These are phyloP conservation scores for Naegleria lovaniensis DNA, from an alignment of 208 protist genomes.

Conservation along the genomic window DNA sequence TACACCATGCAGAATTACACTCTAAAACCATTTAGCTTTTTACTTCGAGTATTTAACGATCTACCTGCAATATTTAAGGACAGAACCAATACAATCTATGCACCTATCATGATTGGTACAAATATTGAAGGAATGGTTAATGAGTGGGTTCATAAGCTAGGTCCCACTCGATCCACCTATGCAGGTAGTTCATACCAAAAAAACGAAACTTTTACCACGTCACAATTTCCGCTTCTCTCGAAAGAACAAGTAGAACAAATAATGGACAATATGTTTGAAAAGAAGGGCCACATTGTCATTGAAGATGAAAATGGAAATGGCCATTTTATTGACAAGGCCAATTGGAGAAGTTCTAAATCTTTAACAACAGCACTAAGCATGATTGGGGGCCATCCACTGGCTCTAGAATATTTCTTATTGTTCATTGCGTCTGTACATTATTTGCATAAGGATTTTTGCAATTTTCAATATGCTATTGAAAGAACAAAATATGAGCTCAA, in stretches of 20 bases:
- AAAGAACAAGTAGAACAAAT: not conserved
- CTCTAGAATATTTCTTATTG: not conserved
- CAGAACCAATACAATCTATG: not conserved
- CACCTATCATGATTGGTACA: not conserved
- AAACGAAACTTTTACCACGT: not conserved
- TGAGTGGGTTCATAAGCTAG: not conserved
- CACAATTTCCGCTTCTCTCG: not conserved
- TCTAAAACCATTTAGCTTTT: not conserved
- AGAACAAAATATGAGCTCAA: not conserved
- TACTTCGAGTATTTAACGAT: not conserved
- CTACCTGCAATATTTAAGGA: not conserved
- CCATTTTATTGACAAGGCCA: not conserved
- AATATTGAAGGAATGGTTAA: not conserved
- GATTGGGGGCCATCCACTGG: not conserved
- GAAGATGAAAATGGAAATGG: not conserved
- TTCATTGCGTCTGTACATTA: not conserved
- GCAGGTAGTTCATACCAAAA: not conserved
- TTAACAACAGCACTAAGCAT: not conserved
- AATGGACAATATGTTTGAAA: not conserved
- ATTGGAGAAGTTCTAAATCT: not conserved
- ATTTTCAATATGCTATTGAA: not conserved
- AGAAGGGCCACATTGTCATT: not conserved
- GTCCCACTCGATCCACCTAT: not conserved
- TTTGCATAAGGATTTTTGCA: not conserved
- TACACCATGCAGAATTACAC: not conserved